Evolutionary conservation across 163 green algal genomes (phyloP).

Genomic region (Trebouxiophyceae sp.): DNA sequence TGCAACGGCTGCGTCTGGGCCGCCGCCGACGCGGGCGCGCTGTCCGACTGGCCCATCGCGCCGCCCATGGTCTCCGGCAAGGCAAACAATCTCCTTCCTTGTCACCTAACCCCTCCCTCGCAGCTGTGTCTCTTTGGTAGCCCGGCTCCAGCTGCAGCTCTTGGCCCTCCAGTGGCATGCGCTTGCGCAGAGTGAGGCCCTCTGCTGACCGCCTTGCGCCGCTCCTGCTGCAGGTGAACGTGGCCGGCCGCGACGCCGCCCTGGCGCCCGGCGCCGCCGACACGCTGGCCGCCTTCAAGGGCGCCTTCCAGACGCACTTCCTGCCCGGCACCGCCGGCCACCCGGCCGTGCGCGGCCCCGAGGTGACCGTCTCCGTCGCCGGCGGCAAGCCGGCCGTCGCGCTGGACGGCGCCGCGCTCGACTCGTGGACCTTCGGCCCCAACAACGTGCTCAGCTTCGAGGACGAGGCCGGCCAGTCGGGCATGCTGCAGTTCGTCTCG

Average conservation of each 20-base stretch:
- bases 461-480: background rate
- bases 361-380: constrained; percentile 11
- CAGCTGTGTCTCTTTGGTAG: no score
- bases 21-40: background rate
- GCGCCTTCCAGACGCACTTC: constrained; percentile 11
- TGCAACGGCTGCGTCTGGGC: constrained; percentile 16
- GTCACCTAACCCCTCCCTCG: no score
- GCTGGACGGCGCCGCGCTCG: background rate
- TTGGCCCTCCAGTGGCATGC: no score
- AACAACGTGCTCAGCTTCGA: constrained; percentile 13
- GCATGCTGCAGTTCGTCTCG: background rate
- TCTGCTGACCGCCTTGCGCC: no score
- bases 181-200: no score
- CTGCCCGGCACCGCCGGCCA: background rate
- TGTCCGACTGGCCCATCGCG: constrained; percentile 10
- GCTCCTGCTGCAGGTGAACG: constrained; percentile 11
- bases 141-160: background rate
- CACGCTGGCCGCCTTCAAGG: constrained; percentile 12
- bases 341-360: background rate
- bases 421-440: constrained; percentile 12
- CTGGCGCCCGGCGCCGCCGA: constrained; percentile 6
- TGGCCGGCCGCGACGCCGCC: constrained; percentile 10
- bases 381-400: background rate
- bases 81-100: no score
- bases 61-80: constrained; percentile 17